These are phyloP conservation scores for Umbelopsis vinacea DNA, from an alignment of 192 early-diverging fungal genomes.

Conservation along the genomic window DNA sequence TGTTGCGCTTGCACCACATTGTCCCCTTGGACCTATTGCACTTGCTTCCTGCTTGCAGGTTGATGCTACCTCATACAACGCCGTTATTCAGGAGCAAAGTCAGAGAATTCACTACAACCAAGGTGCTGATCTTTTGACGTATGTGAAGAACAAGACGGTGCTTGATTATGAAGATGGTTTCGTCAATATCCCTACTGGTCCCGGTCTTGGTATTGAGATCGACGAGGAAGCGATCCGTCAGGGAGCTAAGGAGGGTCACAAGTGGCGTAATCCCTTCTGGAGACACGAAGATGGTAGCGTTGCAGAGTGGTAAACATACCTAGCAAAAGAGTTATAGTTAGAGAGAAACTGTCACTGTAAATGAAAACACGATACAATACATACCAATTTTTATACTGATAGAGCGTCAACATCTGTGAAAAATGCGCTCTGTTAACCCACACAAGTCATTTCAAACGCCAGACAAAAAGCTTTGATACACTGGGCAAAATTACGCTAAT, in stretches of 20 bases:
- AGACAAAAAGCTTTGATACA: too few relatives aligned
- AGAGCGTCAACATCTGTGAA: background rate
- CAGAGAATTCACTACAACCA: constrained; percentile 23
- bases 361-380: too few relatives aligned
- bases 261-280: constrained; percentile 21
- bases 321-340: background rate
- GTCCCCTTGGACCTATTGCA: constrained; percentile 21
- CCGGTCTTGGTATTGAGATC: constrained; percentile 22
- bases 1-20: constrained; percentile 24
- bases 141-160: constrained; percentile 20
- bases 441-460: background rate
- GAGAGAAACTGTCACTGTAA: too few relatives aligned
- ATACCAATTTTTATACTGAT: too few relatives aligned
- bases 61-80: constrained; percentile 23
- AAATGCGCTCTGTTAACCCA: background rate
- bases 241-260: constrained; percentile 13
- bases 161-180: constrained; percentile 11
- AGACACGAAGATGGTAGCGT: constrained; percentile 27
- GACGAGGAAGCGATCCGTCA: background rate
- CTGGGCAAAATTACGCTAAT: too few relatives aligned
- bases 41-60: constrained; percentile 11
- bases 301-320: constrained; percentile 11
- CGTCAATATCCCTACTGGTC: constrained; percentile 7
- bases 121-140: constrained; percentile 20
- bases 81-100: constrained; percentile 25